phyloP scores from a whole-genome alignment of 2,329 filamentous ascomycete species.

The Calonectria henricotiae region DNA sequence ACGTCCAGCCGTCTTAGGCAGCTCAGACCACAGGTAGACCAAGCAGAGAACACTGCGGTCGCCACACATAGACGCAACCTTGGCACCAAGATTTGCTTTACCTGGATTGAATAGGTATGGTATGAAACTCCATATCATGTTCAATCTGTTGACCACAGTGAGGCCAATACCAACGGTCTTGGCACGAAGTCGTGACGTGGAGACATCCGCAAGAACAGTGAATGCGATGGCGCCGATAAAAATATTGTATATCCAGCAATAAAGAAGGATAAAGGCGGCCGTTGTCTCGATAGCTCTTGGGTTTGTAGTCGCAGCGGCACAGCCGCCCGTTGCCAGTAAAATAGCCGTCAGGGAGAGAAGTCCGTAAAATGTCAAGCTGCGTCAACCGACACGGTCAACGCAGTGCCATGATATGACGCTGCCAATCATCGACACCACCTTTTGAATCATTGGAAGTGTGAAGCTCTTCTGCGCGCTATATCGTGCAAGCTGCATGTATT shows the following conservation, averaged over 20 bases:
- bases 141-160: conserved; percentile 29
- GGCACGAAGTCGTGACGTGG: conserved; percentile 59
- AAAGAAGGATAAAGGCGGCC: conserved; percentile 59
- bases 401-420: conserved; percentile 61
- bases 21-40: conserved; percentile 40
- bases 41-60: conserved; percentile 33
- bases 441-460: conserved; percentile 60
- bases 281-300: conserved; percentile 48
- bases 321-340: conserved; percentile 58
- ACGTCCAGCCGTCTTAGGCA: conserved; percentile 42
- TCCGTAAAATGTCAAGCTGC: conserved; percentile 58
- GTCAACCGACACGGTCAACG: conserved; percentile 59
- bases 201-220: conserved; percentile 58
- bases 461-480: conserved; percentile 58
- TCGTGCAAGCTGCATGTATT: conserved; percentile 63
- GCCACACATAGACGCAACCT: conserved; percentile 41
- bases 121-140: conserved; percentile 42
- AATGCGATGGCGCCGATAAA: conserved; percentile 61
- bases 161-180: conserved; percentile 57
- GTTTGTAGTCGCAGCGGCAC: conserved; percentile 49
- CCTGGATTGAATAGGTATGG: conserved; percentile 43
- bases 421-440: conserved; percentile 59
- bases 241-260: conserved; percentile 60
- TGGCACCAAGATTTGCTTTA: conserved; percentile 39
- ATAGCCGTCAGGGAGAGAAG: conserved; percentile 55